Base-by-base conservation (phyloP, 2,329 filamentous ascomycete genomes). In the Sarocladium strictum region DNA sequence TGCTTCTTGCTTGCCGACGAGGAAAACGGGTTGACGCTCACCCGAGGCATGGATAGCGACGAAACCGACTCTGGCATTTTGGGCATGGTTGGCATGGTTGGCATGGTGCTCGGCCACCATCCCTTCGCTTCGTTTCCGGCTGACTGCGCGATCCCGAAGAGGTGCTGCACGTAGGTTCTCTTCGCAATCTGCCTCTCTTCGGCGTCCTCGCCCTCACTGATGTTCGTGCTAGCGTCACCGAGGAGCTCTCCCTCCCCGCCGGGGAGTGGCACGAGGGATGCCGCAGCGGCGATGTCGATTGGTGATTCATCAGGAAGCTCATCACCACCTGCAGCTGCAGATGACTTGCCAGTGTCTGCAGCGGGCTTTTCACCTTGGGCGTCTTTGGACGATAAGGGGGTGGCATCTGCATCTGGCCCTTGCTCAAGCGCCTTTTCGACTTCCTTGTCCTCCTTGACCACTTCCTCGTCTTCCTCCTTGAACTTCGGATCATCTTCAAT, bases 201-300 rank as follows among this genome's bases (percentile, higher is more conserved):
- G 0, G 69, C 71, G 26, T 21, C 27, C 45, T 69, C 66, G 2
- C 65, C 65, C 17, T 72, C 67, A 17, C 32, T 47, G 15, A 23
- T 29, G 23, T 65, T 69, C 7, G 65, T 64, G 32, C 66, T 65
- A 11, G 61, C 59, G 12, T 67, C 63, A 0, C 58, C 63, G 1
- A 68, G 59, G 1, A 69, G 60, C 1, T 68, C 66, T 0, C 66
- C 64, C 5, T 70, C 67, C 17, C 71, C 66, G 19, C 75, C 75
- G 0, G 77, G 76, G 0, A 78, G 62, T 0, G 77, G 76, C 0
- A 78, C 74, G 2, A 79, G 65, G 0, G 76, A 75, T 1, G 77
- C 77, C 0, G 77, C 77, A 0, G 76, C 77, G 0, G 76, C 75
- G 29, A 80, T 80, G 55, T 80, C 77, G 37, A 80, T 69, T 2